Percentiles rank a stretch among this genome's conserved stretches.
Evolutionary conservation across 306 rosid genomes (phyloP).

Genomic region (Luffa acutangula): DNA sequence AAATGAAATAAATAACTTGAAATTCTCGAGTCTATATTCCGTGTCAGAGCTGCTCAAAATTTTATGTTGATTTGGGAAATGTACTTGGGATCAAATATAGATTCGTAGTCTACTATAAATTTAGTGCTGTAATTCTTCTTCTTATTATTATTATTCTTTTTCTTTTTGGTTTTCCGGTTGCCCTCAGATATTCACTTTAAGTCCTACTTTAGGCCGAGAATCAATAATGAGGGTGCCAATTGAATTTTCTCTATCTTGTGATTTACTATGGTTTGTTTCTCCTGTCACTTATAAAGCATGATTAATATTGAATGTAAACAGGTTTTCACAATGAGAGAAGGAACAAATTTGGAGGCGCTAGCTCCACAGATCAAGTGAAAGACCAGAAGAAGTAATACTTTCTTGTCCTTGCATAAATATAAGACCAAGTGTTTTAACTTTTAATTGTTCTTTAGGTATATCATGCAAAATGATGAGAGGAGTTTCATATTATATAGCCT

Average conservation of each 20-base stretch:
- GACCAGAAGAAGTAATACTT: constrained; percentile 47
- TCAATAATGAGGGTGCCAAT: not conserved
- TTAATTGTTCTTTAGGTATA: constrained; percentile 7
- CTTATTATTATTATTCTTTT: no score
- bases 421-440: not conserved
- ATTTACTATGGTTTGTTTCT: not conserved
- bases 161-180: not conserved
- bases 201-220: not conserved
- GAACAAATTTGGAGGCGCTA: constrained; percentile 19
- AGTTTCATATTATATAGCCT: not conserved
- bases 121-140: not conserved
- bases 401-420: constrained; percentile 9
- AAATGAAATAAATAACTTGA: not conserved
- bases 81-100: not conserved
- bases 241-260: not conserved
- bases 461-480: not conserved
- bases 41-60: not conserved
- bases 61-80: not conserved
- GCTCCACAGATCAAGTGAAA: constrained; percentile 30
- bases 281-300: not conserved
- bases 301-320: constrained; percentile 17
- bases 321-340: constrained; percentile 37
- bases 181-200: not conserved
- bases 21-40: not conserved
- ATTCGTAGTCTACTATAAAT: not conserved